Base-by-base conservation (phyloP, 2,329 filamentous ascomycete genomes). In the Ophidiomyces ophidiicola region DNA sequence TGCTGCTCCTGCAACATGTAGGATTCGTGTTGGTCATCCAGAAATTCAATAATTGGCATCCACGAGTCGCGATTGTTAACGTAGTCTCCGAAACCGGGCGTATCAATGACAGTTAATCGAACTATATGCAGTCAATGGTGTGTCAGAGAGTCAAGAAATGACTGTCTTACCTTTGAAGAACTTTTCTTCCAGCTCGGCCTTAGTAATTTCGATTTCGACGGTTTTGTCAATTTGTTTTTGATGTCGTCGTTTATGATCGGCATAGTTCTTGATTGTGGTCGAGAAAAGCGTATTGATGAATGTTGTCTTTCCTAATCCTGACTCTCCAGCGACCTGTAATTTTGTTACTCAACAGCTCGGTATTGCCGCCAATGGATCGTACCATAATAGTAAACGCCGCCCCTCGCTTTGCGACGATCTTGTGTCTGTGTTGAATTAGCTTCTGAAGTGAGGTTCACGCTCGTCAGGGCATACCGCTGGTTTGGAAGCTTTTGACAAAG, bases 241-340 rank as follows among this genome's bases (percentile, higher is more conserved):
- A 68, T 98, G 90, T 60, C 90, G 84, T 67, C 86, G 83, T 76
- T 94, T 94, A 77, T 98, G 88, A 68, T 98, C 90, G 75, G 90
- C 90, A 66, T 98, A 98, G 76, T 96, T 98, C 76, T 98, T 98
- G 77, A 98, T 98, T 56, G 90, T 98, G 51, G 92, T 98, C 48
- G 90, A 98, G 76, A 98, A 98, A 46, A 98, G 80, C 44, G 90
- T 98, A 79, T 98, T 98, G 78, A 98, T 96, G 70, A 98, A 98
- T 57, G 90, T 98, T 18, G 92, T 98, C 78, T 98, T 98, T 72
- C 90, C 90, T 54, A 96, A 71, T 60, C 88, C 88, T 52, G 90
- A 96, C 72, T 98, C 88, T 70, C 88, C 88, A 70, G 90, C 90
- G 68, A 96, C 86, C 86, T 93, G 56, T 33, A 43, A 21, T 36